These are phyloP conservation scores for Didymosphaeria variabile DNA, from an alignment of 2,329 filamentous ascomycete genomes.

Conservation along the genomic window DNA sequence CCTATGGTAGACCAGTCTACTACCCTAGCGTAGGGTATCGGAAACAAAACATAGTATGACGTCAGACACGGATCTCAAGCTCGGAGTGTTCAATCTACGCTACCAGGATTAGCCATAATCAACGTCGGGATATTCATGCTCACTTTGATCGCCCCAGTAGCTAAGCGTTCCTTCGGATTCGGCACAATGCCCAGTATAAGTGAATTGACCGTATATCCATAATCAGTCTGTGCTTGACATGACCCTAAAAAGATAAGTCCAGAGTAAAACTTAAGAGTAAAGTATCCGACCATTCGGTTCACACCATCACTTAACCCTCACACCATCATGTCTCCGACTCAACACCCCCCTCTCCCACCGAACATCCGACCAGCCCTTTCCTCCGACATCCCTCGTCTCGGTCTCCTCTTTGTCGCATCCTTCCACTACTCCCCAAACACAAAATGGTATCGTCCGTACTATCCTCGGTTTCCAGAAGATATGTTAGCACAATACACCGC, in stretches of 20 bases:
- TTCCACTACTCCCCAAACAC: conserved; percentile 10
- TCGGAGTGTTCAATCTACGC: no score
- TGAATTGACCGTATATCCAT: background rate
- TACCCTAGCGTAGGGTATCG: no score
- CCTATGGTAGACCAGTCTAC: no score
- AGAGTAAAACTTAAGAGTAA: background rate
- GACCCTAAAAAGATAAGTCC: background rate
- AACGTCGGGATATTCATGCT: background rate
- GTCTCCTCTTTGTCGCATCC: conserved; percentile 6
- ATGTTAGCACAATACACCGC: conserved; percentile 5
- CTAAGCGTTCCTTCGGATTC: background rate
- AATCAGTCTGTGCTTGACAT: background rate
- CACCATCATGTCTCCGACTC: background rate
- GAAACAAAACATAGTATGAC: no score
- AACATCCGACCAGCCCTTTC: conserved; percentile 1
- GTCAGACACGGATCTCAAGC: no score
- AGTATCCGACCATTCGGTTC: background rate
- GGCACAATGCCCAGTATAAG: background rate
- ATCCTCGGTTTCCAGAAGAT: conserved; percentile 1
- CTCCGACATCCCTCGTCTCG: conserved; percentile 5
- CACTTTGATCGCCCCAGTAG: background rate
- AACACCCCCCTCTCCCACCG: background rate
- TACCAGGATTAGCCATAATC: background rate
- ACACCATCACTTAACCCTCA: background rate
- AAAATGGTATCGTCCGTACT: conserved; percentile 2